Conservation (phyloP, 1,284 basidiomycete species). For the Gomphus bonarii region DNA sequence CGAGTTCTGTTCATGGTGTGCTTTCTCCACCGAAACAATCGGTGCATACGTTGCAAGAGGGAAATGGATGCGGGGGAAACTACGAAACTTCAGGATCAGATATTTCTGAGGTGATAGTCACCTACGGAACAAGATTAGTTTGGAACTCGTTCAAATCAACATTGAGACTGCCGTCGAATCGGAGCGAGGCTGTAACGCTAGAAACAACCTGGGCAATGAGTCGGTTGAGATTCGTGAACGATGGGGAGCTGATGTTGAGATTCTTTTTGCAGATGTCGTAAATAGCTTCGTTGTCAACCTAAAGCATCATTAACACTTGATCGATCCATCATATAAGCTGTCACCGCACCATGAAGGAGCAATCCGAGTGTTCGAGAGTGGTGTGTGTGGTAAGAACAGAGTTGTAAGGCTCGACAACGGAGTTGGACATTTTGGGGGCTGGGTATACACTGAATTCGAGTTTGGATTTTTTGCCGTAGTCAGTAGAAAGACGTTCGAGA, state of each 20-base stretch:
- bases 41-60: conserved; percentile 95
- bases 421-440: conserved; percentile 87
- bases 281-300: conserved; percentile 96
- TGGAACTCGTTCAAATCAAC: conserved; percentile 99
- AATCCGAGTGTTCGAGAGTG: conserved; percentile 98
- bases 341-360: conserved; percentile 83
- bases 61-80: conserved; percentile 98
- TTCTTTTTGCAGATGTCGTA: conserved; percentile 99
- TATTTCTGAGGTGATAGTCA: conserved; percentile 15
- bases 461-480: conserved; percentile 99
- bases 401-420: conserved; percentile 99
- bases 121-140: conserved; percentile 92
- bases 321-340: conserved; percentile 8
- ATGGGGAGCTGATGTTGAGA: conserved; percentile 78
- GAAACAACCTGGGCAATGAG: conserved; percentile 98
- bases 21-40: conserved; percentile 81
- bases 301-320: conserved; percentile 8
- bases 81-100: conserved; percentile 20
- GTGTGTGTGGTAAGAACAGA: conserved; percentile 98
- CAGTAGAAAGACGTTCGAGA: conserved; percentile 90
- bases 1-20: conserved; percentile 94
- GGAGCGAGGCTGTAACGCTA: conserved; percentile 92
- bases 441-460: conserved; percentile 99
- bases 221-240: conserved; percentile 93
- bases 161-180: conserved; percentile 97